Evolutionary conservation across 1,284 basidiomycete species (phyloP).

Genomic region (Anthracocystis setariae): DNA sequence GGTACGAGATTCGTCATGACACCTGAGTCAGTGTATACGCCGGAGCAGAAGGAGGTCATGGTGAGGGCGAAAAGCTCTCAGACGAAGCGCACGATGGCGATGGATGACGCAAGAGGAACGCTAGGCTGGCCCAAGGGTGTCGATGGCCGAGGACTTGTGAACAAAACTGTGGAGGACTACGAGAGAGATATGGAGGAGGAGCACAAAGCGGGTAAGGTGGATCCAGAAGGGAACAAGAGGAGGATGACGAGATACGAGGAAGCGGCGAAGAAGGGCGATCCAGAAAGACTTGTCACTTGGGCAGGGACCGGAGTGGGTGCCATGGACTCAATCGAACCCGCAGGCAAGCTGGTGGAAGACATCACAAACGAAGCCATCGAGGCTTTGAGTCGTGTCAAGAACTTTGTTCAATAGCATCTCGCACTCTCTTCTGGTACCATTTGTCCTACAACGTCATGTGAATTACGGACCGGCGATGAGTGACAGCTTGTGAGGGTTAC

Average conservation of each 20-base stretch:
- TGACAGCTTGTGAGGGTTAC: background rate
- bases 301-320: slow-evolving; percentile 62
- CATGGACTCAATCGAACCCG: slow-evolving; percentile 49
- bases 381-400: slow-evolving; percentile 20
- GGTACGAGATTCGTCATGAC: slow-evolving; percentile 65
- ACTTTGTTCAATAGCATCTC: slow-evolving; percentile 22
- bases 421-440: background rate
- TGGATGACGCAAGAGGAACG: slow-evolving; percentile 64
- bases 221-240: slow-evolving; percentile 25
- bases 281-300: slow-evolving; percentile 61
- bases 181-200: slow-evolving; percentile 36
- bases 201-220: slow-evolving; percentile 15
- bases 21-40: slow-evolving; percentile 56
- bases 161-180: slow-evolving; percentile 59
- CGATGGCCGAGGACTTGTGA: slow-evolving; percentile 61
- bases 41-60: slow-evolving; percentile 58
- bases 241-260: slow-evolving; percentile 56
- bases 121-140: slow-evolving; percentile 62
- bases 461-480: too few species aligned
- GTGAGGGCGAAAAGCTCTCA: slow-evolving; percentile 34
- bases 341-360: slow-evolving; percentile 44
- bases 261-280: slow-evolving; percentile 52
- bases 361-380: slow-evolving; percentile 44
- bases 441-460: too few species aligned
- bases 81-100: slow-evolving; percentile 59